A percentile compares a stretch with the other conserved stretches of the same genome.
Evolutionary conservation across 805 yeast genomes (phyloP).

Genomic region (Ogataea minuta): DNA sequence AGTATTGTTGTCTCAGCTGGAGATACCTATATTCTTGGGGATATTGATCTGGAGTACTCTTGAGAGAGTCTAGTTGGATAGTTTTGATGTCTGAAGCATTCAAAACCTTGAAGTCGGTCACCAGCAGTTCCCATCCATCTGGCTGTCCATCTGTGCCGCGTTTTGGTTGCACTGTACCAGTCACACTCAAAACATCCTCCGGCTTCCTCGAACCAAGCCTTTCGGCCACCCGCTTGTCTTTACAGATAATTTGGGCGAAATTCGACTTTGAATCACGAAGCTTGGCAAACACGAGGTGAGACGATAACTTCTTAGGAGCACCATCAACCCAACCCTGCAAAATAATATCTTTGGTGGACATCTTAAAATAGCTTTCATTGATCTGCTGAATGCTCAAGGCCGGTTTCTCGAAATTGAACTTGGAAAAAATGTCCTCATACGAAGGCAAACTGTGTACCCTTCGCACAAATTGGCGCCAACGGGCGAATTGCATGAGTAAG

Average conservation of each 20-base stretch:
- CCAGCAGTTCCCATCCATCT: constrained; percentile 54
- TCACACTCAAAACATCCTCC: constrained; percentile 72
- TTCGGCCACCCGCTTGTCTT: constrained; percentile 36
- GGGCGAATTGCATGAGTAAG: constrained; percentile 3
- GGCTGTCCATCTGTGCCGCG: constrained; percentile 31
- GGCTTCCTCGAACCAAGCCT: constrained; percentile 48
- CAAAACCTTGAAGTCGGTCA: constrained; percentile 50
- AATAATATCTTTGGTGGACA: constrained; percentile 35
- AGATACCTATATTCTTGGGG: constrained; percentile 82
- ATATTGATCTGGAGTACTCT: constrained; percentile 51
- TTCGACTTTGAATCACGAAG: constrained; percentile 75
- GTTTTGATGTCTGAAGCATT: constrained; percentile 61
- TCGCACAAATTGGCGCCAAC: constrained; percentile 1
- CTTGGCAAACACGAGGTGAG: constrained; percentile 63
- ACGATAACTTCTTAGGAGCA: constrained; percentile 69
- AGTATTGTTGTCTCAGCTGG: constrained; percentile 64
- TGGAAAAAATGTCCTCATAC: constrained; percentile 19
- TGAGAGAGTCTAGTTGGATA: constrained; percentile 63
- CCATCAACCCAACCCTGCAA: constrained; percentile 84
- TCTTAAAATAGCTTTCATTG: constrained; percentile 4
- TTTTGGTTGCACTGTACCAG: constrained; percentile 47
- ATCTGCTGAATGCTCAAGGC: constrained; percentile 29
- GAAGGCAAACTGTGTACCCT: constrained; percentile 18
- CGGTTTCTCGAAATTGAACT: constrained; percentile 30
- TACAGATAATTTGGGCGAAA: constrained; percentile 54